phyloP scores from a whole-genome alignment of 2,329 filamentous ascomycete species.

The Lecanicillium sp. region DNA sequence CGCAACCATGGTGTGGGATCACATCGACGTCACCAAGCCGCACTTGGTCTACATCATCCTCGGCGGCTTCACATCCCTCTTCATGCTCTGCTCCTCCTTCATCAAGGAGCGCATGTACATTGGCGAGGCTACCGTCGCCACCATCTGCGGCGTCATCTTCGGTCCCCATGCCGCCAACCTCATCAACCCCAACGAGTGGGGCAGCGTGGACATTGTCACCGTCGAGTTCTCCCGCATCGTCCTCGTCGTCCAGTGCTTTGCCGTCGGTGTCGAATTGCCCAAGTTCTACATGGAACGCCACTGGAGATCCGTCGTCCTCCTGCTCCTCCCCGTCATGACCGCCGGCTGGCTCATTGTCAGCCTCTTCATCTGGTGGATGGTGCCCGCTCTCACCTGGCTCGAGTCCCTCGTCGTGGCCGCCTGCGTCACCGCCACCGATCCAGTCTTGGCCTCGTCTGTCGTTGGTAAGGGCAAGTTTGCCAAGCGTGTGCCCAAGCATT shows the following conservation, averaged over 20 bases:
- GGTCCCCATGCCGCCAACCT: conserved; percentile 77
- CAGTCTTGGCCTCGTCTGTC: conserved; percentile 92
- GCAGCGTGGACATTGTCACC: conserved; percentile 77
- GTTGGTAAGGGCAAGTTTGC: conserved; percentile 99
- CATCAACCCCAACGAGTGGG: conserved; percentile 71
- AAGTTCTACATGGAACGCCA: conserved; percentile 97
- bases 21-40: conserved; percentile 81
- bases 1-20: conserved; percentile 63
- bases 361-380: conserved; percentile 90
- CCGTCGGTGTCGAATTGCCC: conserved; percentile 82
- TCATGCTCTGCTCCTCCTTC: conserved; percentile 96
- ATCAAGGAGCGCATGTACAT: conserved; percentile 99
- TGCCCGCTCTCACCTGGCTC: conserved; percentile 73
- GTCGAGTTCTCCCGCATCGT: conserved; percentile 86
- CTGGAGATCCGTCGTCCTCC: conserved; percentile 83
- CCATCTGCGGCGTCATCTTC: conserved; percentile 80
- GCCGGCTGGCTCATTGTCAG: conserved; percentile 92
- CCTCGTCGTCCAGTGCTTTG: conserved; percentile 86
- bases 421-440: conserved; percentile 95
- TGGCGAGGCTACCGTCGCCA: conserved; percentile 92
- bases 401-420: conserved; percentile 82
- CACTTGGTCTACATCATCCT: conserved; percentile 98
- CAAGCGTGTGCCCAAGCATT: conserved; percentile 92
- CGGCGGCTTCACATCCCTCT: conserved; percentile 92
- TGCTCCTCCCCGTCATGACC: conserved; percentile 94